These are phyloP conservation scores for Termitomyces sp. DNA, from an alignment of 768 basidiomycete species.

Conservation along the genomic window DNA sequence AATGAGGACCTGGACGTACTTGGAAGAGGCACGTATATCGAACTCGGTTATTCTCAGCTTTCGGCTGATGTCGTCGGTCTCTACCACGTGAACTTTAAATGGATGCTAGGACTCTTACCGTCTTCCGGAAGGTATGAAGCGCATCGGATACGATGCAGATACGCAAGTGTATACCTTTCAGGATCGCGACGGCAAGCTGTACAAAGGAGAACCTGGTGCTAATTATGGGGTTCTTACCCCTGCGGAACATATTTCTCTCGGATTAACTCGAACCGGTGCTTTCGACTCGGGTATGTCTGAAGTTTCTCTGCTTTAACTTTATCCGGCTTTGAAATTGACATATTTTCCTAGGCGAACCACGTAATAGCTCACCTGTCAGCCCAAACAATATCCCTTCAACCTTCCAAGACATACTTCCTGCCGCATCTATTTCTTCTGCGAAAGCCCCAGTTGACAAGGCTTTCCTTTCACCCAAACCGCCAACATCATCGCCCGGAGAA, in stretches of 20 bases:
- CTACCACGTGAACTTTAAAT: neutral
- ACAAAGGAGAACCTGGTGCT: conserved; percentile 38
- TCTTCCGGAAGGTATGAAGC: conserved; percentile 41
- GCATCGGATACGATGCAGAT: conserved; percentile 52
- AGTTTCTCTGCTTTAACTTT: neutral
- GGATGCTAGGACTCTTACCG: conserved; percentile 28
- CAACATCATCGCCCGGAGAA: conserved; percentile 2
- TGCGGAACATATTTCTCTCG: conserved; percentile 18
- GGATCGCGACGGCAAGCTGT: conserved; percentile 38
- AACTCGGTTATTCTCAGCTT: neutral
- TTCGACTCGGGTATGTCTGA: conserved; percentile 20
- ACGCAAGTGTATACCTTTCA: conserved; percentile 44
- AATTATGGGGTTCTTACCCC: conserved; percentile 39
- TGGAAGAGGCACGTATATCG: conserved; percentile 27
- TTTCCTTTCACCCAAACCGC: neutral
- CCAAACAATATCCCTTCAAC: conserved; percentile 21
- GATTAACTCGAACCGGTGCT: conserved; percentile 17
- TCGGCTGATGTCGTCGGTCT: neutral
- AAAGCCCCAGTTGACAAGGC: conserved; percentile 18
- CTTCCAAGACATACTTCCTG: conserved; percentile 44
- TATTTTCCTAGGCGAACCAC: conserved; percentile 3
- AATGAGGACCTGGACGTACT: conserved; percentile 28
- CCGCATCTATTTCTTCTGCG: conserved; percentile 37
- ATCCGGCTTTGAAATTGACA: neutral
- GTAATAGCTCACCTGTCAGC: conserved; percentile 1